Percentiles rank a stretch among this genome's conserved stretches.
Conservation (phyloP, 345 rosid species). For the Triadica sebifera region DNA sequence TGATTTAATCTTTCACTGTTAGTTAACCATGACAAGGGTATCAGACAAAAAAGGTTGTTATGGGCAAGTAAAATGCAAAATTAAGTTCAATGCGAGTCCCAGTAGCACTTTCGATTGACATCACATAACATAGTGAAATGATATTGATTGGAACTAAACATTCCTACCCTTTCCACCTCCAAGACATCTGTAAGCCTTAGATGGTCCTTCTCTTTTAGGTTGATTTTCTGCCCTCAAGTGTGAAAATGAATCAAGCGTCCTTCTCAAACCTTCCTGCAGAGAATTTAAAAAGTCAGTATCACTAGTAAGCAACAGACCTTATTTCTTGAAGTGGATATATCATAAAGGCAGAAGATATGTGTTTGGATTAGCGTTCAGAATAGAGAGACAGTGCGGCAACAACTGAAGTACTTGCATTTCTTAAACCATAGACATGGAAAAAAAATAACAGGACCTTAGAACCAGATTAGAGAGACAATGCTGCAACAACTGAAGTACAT, state of each 20-base stretch:
- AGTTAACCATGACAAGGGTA: background rate
- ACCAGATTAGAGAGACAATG: background rate
- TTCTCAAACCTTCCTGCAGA: constrained; percentile 75
- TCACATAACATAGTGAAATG: background rate
- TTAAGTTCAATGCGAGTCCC: background rate
- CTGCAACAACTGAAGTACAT: background rate
- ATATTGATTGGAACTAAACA: constrained; percentile 7
- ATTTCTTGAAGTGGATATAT: background rate
- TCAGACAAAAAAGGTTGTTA: background rate
- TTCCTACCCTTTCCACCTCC: constrained; percentile 76
- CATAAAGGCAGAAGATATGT: background rate
- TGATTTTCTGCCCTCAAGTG: constrained; percentile 65
- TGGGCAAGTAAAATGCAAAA: background rate
- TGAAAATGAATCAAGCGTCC: constrained; percentile 75
- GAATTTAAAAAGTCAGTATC: background rate
- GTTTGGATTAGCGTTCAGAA: background rate
- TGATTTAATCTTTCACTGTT: background rate
- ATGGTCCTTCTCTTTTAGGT: constrained; percentile 69
- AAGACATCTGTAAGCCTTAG: constrained; percentile 70
- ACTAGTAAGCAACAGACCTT: background rate
- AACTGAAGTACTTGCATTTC: background rate
- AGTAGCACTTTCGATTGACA: background rate
- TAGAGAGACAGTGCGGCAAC: background rate
- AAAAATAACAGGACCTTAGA: background rate
- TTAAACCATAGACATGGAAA: background rate